A percentile compares a stretch with the other conserved stretches of the same genome.
Conservation (phyloP, 225 moss, liverwort and hornwort species). For the Bryoerythrophyllum caledonicum region DNA sequence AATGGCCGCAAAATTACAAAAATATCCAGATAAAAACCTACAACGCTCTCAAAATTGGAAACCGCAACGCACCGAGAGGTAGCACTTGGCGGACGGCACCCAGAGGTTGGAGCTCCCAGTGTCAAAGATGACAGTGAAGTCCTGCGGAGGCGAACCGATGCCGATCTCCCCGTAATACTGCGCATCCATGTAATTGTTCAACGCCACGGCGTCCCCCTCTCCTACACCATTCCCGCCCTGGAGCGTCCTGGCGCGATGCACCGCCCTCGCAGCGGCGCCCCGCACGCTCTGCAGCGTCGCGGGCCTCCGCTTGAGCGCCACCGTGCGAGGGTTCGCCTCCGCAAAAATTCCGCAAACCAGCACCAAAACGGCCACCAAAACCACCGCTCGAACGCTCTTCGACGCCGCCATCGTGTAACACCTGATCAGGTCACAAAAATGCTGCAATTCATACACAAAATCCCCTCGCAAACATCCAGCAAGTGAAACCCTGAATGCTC, state of each 20-base stretch:
- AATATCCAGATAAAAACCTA: neutral
- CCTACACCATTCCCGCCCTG: constrained; percentile 13
- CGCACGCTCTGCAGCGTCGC: constrained; percentile 35
- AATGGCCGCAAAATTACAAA: neutral
- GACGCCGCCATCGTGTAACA: neutral
- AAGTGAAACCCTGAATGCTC: constrained; percentile 3
- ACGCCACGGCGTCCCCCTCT: constrained; percentile 45
- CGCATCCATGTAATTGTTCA: constrained; percentile 91
- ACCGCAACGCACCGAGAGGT: constrained; percentile 15
- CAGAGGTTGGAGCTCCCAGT: constrained; percentile 97
- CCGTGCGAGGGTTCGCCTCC: constrained; percentile 33
- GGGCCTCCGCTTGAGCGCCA: constrained; percentile 46
- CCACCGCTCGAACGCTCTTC: neutral
- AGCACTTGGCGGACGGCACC: constrained; percentile 64
- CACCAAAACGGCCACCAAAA: neutral
- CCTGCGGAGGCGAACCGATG: constrained; percentile 82
- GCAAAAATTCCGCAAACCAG: constrained; percentile 13
- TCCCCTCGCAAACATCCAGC: neutral
- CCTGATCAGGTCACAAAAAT: neutral
- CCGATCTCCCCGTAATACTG: constrained; percentile 94
- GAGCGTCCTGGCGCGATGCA: constrained; percentile 32
- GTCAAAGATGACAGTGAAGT: constrained; percentile 81
- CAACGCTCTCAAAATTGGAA: neutral
- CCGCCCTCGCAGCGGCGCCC: constrained; percentile 33
- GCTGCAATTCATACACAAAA: neutral